phyloP scores from a whole-genome alignment of 768 basidiomycete genomes.

The Glaciozyma martinii region DNA sequence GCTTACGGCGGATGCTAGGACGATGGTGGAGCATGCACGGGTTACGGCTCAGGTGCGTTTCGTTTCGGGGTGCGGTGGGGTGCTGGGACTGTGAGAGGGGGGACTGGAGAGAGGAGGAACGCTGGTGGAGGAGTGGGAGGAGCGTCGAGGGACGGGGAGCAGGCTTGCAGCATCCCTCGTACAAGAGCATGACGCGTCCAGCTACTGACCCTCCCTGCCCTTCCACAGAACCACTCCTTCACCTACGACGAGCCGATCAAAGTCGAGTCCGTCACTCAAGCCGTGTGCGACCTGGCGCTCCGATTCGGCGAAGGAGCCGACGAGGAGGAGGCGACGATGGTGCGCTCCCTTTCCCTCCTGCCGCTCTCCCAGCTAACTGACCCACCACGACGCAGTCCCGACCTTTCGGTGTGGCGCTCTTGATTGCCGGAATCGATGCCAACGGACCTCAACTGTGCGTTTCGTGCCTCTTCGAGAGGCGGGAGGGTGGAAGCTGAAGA shows the following conservation, averaged over 20 bases:
- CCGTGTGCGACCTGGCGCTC: constrained; percentile 92
- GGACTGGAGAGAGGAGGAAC: too few relatives aligned
- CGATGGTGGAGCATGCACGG: constrained; percentile 98
- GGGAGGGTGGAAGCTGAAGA: not conserved
- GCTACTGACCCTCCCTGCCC: not conserved
- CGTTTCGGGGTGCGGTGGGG: not conserved
- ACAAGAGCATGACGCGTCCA: not conserved
- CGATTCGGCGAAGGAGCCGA: constrained; percentile 98
- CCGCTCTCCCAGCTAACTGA: not conserved
- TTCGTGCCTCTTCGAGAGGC: not conserved
- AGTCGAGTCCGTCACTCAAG: constrained; percentile 96
- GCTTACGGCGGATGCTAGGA: constrained; percentile 92
- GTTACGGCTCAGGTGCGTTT: constrained; percentile 59
- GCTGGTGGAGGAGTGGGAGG: too few relatives aligned
- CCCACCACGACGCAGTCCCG: constrained; percentile 50
- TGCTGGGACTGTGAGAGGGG: too few relatives aligned
- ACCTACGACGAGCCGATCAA: constrained; percentile 95
- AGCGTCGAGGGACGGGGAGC: too few relatives aligned
- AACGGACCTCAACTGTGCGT: constrained; percentile 87
- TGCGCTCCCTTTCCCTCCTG: constrained; percentile 34
- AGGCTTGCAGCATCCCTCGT: too few relatives aligned
- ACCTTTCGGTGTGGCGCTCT: constrained; percentile 92
- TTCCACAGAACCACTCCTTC: constrained; percentile 70
- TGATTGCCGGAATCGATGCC: constrained; percentile 97
- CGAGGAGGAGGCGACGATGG: constrained; percentile 97